Evolutionary conservation across 768 basidiomycete genomes (phyloP).

Genomic region (Tephrocybe rancida): DNA sequence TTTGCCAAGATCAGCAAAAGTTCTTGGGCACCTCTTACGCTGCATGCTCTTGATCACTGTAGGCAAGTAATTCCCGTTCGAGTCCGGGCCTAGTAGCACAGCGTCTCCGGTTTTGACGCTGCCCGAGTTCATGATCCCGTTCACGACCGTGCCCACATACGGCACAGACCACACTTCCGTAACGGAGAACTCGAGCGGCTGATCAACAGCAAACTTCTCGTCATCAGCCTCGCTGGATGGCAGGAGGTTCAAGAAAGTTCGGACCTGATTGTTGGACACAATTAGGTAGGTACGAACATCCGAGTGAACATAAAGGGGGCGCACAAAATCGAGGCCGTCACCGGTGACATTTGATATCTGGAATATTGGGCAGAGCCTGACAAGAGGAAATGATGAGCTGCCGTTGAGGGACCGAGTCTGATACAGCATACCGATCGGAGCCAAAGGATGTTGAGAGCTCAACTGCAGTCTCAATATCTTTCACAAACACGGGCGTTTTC

Average conservation of each 20-base stretch:
- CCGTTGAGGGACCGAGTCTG: neutral
- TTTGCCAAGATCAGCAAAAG: neutral
- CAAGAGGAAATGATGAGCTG: constrained; percentile 7
- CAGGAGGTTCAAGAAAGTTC: constrained; percentile 89
- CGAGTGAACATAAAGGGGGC: constrained; percentile 14
- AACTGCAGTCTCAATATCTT: constrained; percentile 78
- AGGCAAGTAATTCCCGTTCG: constrained; percentile 83
- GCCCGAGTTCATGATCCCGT: constrained; percentile 82
- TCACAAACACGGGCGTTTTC: constrained; percentile 83
- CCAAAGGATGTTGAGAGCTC: constrained; percentile 78
- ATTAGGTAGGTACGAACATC: neutral
- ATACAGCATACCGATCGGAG: constrained; percentile 58
- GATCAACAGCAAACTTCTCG: constrained; percentile 78
- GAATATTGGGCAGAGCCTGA: constrained; percentile 87
- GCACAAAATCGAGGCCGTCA: constrained; percentile 79
- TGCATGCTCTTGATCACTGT: constrained; percentile 91
- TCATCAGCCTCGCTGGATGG: constrained; percentile 86
- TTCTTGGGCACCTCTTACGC: constrained; percentile 69
- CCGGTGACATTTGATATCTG: constrained; percentile 94
- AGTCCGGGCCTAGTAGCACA: constrained; percentile 88
- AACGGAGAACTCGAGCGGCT: constrained; percentile 84
- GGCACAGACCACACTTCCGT: constrained; percentile 90
- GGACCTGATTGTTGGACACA: constrained; percentile 54
- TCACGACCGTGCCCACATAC: constrained; percentile 83
- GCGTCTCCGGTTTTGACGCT: constrained; percentile 77